Percentiles rank a stretch among this genome's conserved stretches.
phyloP scores from a whole-genome alignment of 2,329 filamentous ascomycete genomes.

The Fusarium circinatum region DNA sequence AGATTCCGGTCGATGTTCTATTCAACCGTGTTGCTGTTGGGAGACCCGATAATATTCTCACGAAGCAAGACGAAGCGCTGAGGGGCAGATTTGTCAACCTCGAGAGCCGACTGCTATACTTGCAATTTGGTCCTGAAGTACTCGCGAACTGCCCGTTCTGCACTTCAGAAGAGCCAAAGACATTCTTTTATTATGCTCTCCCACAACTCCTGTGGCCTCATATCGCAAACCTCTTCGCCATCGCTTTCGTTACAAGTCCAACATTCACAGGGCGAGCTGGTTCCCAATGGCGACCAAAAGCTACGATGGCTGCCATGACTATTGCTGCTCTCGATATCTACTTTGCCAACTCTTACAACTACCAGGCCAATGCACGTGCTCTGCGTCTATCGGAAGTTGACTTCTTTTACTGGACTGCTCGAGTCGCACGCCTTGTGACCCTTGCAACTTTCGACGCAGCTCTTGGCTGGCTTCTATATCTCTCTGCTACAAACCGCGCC shows the following conservation, averaged over 20 bases:
- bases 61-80: constrained; percentile 70
- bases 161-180: constrained; percentile 71
- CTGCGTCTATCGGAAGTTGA: constrained; percentile 72
- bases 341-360: constrained; percentile 71
- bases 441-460: constrained; percentile 73
- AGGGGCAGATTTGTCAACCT: constrained; percentile 74
- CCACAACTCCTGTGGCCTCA: constrained; percentile 81
- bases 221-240: constrained; percentile 76
- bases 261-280: constrained; percentile 71
- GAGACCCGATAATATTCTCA: constrained; percentile 61
- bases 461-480: constrained; percentile 75
- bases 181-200: constrained; percentile 84
- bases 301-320: constrained; percentile 70
- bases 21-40: constrained; percentile 77
- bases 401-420: constrained; percentile 76
- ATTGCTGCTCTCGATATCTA: constrained; percentile 74
- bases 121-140: constrained; percentile 81
- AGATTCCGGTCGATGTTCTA: constrained; percentile 85
- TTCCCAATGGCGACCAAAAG: constrained; percentile 74
- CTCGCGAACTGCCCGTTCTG: constrained; percentile 86
- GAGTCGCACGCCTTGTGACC: constrained; percentile 68
- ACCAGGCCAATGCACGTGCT: constrained; percentile 71
- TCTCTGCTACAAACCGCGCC: constrained; percentile 82
- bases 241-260: constrained; percentile 79
- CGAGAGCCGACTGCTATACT: constrained; percentile 81